Evolutionary conservation across 2,329 filamentous ascomycete genomes (phyloP), one percentile per base, ranked within the genome.

Genomic region (Colletotrichum viniferum): DNA sequence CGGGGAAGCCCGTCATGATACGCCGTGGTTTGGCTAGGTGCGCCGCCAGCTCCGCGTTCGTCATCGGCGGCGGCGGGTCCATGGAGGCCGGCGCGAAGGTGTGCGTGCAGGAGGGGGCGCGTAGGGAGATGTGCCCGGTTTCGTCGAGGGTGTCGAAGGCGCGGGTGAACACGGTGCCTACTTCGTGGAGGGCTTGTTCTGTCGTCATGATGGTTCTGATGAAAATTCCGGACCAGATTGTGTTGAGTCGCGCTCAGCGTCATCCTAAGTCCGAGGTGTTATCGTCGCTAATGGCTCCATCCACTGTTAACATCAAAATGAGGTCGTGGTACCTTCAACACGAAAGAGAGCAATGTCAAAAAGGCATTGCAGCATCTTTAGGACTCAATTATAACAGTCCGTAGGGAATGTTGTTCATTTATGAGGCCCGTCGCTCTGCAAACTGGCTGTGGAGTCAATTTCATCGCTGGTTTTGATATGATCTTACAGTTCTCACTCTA

Each of bases 11-110:
- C 0, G 18, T 48, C 43, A 48, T 48, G 5, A 48, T 48, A 18
- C 21, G 43, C 10, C 9, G 0, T 0, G n/a, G 38, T 5, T 48
- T 48, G 0, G 38, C 38, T 0, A 48, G 0, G 0, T 48, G 38
- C 0, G 38, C 38, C 0, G 38, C 38, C 8, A n/a, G 38, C 18
- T 48, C 38, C 0, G 18, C 38, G 38, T 48, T 48, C 18, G 38
- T 48, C 18, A 48, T 48, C 9, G 38, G 38, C 18, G 38, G 18
- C 9, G 38, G 38, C 9, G 38, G 18, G 38, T 18, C 18, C 18
- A 48, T n/a, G 38, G 38, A 48, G 9, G 38, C 38, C 1, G 38
- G 38, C 2, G 18, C 38, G 38, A 48, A 48, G 18, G 38, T 48
- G 18, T 48, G 38, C 9, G 38, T 48, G 9, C 38, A 48, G 18